Evolutionary conservation across 129 eudicot genomes (phyloP).

Genomic region (Glebionis coronaria): DNA sequence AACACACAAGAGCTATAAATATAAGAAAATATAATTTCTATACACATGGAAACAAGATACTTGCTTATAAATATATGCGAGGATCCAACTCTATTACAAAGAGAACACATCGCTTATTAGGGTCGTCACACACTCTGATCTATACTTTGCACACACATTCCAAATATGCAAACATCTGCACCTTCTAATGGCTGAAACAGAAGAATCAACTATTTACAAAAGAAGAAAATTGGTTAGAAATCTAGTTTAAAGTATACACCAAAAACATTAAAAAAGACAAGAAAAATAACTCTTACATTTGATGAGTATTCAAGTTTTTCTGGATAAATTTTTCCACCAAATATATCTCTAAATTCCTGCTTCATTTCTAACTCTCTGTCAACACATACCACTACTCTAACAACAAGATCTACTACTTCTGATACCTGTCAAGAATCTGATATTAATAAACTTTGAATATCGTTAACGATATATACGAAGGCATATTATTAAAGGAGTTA

Average conservation of each 20-base stretch:
- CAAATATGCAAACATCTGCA: conserved; percentile 75
- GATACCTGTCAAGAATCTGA: conserved; percentile 41
- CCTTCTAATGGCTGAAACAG: conserved; percentile 71
- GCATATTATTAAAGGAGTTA: background rate
- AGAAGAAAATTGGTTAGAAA: conserved; percentile 11
- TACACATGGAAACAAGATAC: conserved; percentile 31
- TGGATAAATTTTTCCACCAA: conserved; percentile 51
- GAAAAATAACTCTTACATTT: conserved; percentile 38
- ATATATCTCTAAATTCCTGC: conserved; percentile 56
- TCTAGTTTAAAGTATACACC: conserved; percentile 5
- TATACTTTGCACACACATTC: conserved; percentile 78
- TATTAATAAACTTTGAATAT: background rate
- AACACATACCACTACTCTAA: conserved; percentile 69
- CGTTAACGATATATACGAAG: background rate
- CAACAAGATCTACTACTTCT: conserved; percentile 54
- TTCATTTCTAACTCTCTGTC: conserved; percentile 59
- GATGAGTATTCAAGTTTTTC: conserved; percentile 55
- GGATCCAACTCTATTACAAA: conserved; percentile 47
- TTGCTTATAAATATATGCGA: conserved; percentile 64
- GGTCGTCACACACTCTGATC: conserved; percentile 61
- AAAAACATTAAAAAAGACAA: background rate
- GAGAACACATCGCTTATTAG: conserved; percentile 66
- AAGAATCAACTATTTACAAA: conserved; percentile 50
- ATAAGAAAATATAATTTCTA: background rate
- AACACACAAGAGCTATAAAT: conserved; percentile 2